phyloP scores from a whole-genome alignment of 768 basidiomycete species.

The Leucosporidium creatinivorum region DNA sequence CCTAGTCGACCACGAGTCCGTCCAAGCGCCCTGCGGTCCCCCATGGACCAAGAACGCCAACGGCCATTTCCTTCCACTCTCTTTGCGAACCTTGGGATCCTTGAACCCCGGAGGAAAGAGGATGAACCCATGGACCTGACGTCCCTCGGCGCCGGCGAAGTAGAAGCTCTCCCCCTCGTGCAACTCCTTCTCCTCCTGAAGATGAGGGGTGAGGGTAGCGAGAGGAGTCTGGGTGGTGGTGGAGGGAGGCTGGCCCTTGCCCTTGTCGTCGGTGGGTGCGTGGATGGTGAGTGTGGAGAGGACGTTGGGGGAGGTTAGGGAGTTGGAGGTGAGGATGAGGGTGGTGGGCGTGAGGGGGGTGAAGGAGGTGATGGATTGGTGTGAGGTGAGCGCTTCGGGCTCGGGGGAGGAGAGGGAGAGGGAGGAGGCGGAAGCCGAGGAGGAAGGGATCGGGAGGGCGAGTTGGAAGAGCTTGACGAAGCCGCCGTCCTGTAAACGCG shows the following conservation, averaged over 20 bases:
- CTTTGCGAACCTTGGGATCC: constrained; percentile 47
- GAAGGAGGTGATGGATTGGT: constrained; percentile 55
- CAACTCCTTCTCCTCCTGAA: constrained; percentile 55
- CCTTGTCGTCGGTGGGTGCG: constrained; percentile 43
- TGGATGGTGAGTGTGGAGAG: constrained; percentile 55
- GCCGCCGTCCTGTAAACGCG: constrained; percentile 70
- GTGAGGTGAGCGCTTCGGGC: constrained; percentile 57
- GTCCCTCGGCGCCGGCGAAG: constrained; percentile 74
- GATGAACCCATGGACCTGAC: constrained; percentile 74
- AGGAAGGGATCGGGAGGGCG: constrained; percentile 48
- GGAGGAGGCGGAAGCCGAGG: neutral
- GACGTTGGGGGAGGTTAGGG: constrained; percentile 71
- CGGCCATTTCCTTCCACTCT: constrained; percentile 56
- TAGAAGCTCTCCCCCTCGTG: constrained; percentile 69
- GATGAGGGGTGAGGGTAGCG: constrained; percentile 57
- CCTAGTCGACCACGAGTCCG: constrained; percentile 75
- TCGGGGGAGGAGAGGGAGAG: neutral
- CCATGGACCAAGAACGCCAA: constrained; percentile 52
- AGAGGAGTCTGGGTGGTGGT: constrained; percentile 42
- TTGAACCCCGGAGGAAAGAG: constrained; percentile 63
- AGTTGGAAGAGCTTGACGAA: constrained; percentile 65
- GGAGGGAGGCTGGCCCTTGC: constrained; percentile 37
- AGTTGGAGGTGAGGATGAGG: constrained; percentile 65
- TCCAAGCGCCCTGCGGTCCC: constrained; percentile 62
- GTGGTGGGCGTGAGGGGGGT: constrained; percentile 55